phyloP scores from a whole-genome alignment of 441 rosid genomes.

The Populus tomentosa region DNA sequence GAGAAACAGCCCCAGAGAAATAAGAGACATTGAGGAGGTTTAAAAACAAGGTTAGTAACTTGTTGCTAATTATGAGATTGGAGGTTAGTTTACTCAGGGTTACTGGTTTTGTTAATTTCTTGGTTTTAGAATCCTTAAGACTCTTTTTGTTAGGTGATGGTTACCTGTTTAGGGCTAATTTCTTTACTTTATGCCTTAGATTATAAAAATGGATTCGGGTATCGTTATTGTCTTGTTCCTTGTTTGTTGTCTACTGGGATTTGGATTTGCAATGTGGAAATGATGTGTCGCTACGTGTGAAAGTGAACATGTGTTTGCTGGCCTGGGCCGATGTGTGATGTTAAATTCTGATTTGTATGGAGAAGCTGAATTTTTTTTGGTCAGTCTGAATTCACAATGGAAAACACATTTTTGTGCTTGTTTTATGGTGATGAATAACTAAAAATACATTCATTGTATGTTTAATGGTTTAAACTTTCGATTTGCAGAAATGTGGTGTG shows the following conservation, averaged over 20 bases:
- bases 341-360: neutral
- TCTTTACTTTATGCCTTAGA: neutral
- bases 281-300: neutral
- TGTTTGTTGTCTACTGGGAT: neutral
- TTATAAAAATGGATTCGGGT: neutral
- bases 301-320: neutral
- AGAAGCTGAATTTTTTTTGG: neutral
- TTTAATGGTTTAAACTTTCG: neutral
- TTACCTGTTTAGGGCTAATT: neutral
- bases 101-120: neutral
- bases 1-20: constrained; percentile 78
- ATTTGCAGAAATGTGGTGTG: neutral
- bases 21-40: constrained; percentile 52
- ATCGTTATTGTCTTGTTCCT: neutral
- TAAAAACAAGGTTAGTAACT: neutral
- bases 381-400: neutral
- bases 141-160: neutral
- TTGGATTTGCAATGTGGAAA: neutral
- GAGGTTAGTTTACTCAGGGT: neutral
- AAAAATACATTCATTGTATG: neutral
- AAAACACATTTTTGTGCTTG: neutral
- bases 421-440: neutral
- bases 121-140: neutral
- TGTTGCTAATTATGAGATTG: neutral
- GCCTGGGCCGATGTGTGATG: neutral